Conservation (phyloP, 176 grass and related monocot species). For the Microstegium vimineum region DNA sequence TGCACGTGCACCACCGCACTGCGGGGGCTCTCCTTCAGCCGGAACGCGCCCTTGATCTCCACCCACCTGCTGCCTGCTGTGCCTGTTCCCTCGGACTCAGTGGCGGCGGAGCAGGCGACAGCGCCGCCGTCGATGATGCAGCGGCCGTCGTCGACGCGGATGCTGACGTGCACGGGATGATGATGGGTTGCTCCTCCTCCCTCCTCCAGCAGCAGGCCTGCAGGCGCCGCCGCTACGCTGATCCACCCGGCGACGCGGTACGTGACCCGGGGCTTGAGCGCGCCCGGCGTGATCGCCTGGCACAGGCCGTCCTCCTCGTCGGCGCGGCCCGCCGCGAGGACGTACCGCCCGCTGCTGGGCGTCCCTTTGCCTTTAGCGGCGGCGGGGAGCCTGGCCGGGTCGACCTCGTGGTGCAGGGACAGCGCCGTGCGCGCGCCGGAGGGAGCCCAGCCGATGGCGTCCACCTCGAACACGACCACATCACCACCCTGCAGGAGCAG, state of each 20-base stretch:
- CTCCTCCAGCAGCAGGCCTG: background rate
- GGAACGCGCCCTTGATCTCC: slow-evolving; percentile 43
- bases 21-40: background rate
- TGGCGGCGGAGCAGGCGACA: background rate
- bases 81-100: background rate
- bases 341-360: slow-evolving; percentile 29
- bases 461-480: slow-evolving; percentile 28
- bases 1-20: slow-evolving; percentile 28
- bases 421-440: slow-evolving; percentile 33
- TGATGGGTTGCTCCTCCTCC: background rate
- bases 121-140: slow-evolving; percentile 25
- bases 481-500: slow-evolving; percentile 30
- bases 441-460: slow-evolving; percentile 32
- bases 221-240: background rate
- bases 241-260: slow-evolving; percentile 44
- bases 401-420: slow-evolving; percentile 3
- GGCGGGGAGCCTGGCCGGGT: background rate
- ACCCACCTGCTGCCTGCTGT: background rate
- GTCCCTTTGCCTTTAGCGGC: no score
- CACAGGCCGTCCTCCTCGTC: slow-evolving; percentile 23
- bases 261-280: slow-evolving; percentile 21
- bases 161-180: slow-evolving; percentile 6
- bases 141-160: slow-evolving; percentile 13
- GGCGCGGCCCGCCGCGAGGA: background rate
- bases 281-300: slow-evolving; percentile 29